Evolutionary conservation across 2,329 filamentous ascomycete genomes (phyloP), one percentile per base, ranked within the genome.

Genomic region (Dendryphion nanum): DNA sequence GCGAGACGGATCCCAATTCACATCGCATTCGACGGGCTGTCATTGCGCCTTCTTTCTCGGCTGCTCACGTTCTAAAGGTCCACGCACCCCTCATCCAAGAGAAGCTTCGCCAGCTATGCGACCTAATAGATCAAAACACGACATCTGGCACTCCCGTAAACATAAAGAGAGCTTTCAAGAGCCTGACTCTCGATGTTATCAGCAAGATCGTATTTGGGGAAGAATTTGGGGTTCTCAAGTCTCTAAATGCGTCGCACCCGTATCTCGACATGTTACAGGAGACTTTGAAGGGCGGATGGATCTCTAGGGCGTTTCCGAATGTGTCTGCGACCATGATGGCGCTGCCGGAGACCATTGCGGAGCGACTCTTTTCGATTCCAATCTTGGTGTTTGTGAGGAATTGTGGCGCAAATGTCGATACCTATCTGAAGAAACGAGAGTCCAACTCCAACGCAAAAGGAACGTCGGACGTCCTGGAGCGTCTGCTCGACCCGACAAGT

Each of bases 151-250:
- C 35, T 8, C 40, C 45, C 15, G 35, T 48, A 24, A 39, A 46
- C 20, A 30, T 48, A 6, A 31, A 19, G 18, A 31, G 4, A 14
- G 31, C 31, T 6, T 19, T 18, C 5, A 50, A 50, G 35, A 42
- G 41, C 3, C 43, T 47, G 23, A 43, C 39, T 13, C 40, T 45
- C 32, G 47, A 50, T 28, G 21, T 47, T 17, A 40, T 47, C 4
- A 42, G 41, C 2, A 29, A 19, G 13, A 45, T 50, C 13, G 36
- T 45, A 1, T 29, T 50, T 4, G 44, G 44, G 2, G 29, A 43
- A 16, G 23, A 33, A 16, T 17, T 47, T 3, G 41, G 40, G 3
- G 47, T 37, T 19, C 30, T 49, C 4, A 13, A 40, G 3, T 19
- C 44, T 24, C 40, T 41, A 4, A 16, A 38, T 6, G 47, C 40